Evolutionary conservation across 2,329 filamentous ascomycete genomes (phyloP).

Genomic region (Aspergillus udagawae): DNA sequence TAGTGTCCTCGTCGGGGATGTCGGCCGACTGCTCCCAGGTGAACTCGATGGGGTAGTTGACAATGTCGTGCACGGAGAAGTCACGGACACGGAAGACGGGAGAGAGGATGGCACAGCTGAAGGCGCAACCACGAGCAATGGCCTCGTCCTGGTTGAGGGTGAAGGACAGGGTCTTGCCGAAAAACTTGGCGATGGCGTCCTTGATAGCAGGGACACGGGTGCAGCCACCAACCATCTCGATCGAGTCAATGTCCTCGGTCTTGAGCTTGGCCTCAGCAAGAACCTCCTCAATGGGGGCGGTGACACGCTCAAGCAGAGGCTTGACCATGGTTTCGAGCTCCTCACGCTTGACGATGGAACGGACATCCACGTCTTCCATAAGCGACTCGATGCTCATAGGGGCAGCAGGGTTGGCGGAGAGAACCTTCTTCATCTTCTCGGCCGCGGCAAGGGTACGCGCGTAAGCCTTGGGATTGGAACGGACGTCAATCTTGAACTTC

Average conservation of each 20-base stretch:
- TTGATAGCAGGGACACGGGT: conserved; percentile 93
- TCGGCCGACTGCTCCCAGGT: conserved; percentile 98
- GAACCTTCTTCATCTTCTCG: conserved; percentile 97
- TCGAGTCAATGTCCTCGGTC: conserved; percentile 83
- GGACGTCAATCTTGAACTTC: conserved; percentile 96
- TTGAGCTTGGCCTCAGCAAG: conserved; percentile 90
- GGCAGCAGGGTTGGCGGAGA: conserved; percentile 90
- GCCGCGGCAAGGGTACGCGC: conserved; percentile 82
- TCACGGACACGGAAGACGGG: conserved; percentile 98
- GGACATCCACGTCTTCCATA: conserved; percentile 96
- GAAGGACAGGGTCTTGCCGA: conserved; percentile 88
- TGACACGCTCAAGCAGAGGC: conserved; percentile 72
- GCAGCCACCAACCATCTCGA: conserved; percentile 93
- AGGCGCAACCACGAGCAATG: conserved; percentile 89
- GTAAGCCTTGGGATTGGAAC: conserved; percentile 81
- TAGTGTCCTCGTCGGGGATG: conserved; percentile 97
- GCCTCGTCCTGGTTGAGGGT: conserved; percentile 98
- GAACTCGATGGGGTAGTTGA: conserved; percentile 98
- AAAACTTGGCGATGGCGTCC: conserved; percentile 83
- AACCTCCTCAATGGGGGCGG: conserved; percentile 78
- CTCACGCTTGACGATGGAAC: conserved; percentile 82
- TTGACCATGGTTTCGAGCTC: conserved; percentile 89
- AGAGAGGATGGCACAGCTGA: conserved; percentile 95
- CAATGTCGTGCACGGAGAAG: conserved; percentile 95
- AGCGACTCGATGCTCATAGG: conserved; percentile 96